Evolutionary conservation across 192 early-diverging fungal species (phyloP).

Genomic region (Backusella psychrophila): DNA sequence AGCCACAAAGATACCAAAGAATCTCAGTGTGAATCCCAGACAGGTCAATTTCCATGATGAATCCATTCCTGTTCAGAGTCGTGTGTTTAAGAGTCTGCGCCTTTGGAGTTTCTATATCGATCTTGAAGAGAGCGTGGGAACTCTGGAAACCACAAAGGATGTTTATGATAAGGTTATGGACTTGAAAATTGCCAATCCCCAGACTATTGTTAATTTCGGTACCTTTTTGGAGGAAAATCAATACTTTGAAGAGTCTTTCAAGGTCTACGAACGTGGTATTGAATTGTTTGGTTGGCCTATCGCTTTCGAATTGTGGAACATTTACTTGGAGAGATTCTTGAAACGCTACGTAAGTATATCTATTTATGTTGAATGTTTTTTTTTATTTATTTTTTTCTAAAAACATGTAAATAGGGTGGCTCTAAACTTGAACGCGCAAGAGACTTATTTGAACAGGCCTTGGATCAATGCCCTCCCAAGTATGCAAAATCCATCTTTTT

Average conservation of each 20-base stretch:
- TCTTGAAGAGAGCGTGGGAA: slow-evolving; percentile 87
- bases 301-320: slow-evolving; percentile 96
- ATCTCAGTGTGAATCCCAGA: slow-evolving; percentile 34
- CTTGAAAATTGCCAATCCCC: slow-evolving; percentile 91
- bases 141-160: slow-evolving; percentile 71
- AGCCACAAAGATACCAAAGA: slow-evolving; percentile 70
- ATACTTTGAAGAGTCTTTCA: slow-evolving; percentile 94
- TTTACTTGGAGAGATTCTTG: slow-evolving; percentile 88
- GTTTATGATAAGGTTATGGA: slow-evolving; percentile 94
- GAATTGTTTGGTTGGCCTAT: slow-evolving; percentile 95
- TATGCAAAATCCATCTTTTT: slow-evolving; percentile 86
- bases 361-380: not conserved
- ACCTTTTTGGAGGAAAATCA: slow-evolving; percentile 83
- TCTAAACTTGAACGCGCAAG: slow-evolving; percentile 86
- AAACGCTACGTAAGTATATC: slow-evolving; percentile 64
- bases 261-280: slow-evolving; percentile 95
- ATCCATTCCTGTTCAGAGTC: slow-evolving; percentile 65
- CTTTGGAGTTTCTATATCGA: slow-evolving; percentile 96
- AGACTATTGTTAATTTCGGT: slow-evolving; percentile 96
- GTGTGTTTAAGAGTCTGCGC: slow-evolving; percentile 84
- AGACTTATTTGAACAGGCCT: slow-evolving; percentile 94
- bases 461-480: slow-evolving; percentile 80
- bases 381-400: not conserved
- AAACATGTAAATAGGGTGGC: slow-evolving; percentile 54
- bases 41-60: slow-evolving; percentile 81